These are phyloP conservation scores for Zoysia japonica DNA, from an alignment of 176 grass and related monocot genomes.

Conservation along the genomic window DNA sequence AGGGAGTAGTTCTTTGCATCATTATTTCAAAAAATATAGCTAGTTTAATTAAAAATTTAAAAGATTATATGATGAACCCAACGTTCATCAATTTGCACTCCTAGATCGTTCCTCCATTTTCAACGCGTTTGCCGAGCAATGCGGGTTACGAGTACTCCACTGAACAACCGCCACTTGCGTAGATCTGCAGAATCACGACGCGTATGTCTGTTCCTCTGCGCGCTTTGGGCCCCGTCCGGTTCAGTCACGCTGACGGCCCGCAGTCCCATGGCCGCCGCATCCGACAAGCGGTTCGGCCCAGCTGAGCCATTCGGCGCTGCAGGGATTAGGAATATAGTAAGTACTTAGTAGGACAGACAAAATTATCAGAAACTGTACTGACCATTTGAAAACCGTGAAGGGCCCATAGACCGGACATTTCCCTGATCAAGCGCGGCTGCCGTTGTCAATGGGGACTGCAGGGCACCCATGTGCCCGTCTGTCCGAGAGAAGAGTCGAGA, in stretches of 20 bases:
- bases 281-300: not conserved
- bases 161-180: not conserved
- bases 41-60: too few species aligned
- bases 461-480: not conserved
- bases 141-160: not conserved
- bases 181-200: not conserved
- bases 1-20: too few species aligned
- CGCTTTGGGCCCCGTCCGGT: not conserved
- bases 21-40: too few species aligned
- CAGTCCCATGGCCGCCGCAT: not conserved
- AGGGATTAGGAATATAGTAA: conserved; percentile 1
- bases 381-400: not conserved
- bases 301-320: not conserved
- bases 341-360: conserved; percentile 2
- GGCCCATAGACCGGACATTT: not conserved
- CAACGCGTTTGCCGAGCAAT: not conserved
- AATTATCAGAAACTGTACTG: not conserved
- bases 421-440: not conserved
- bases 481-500: not conserved
- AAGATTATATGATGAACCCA: too few species aligned
- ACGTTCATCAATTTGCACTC: too few species aligned
- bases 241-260: not conserved
- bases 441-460: not conserved
- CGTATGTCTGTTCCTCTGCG: not conserved
- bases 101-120: not conserved